Percentiles rank a stretch among this genome's conserved stretches.
Evolutionary conservation across 768 basidiomycete genomes (phyloP).

Genomic region (Leccinum disarticulatum): DNA sequence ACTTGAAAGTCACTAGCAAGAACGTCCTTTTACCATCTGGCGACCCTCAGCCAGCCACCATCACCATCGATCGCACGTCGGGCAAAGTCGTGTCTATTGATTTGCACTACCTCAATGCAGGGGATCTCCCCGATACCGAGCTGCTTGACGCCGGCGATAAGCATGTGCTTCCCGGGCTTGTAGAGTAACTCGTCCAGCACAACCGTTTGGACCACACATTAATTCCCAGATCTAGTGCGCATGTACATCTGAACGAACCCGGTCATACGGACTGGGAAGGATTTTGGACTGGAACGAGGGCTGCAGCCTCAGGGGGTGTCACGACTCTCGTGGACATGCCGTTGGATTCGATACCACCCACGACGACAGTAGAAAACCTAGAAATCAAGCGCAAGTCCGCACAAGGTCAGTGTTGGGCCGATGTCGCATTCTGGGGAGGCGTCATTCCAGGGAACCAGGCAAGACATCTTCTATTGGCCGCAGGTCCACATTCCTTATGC

Average conservation of each 20-base stretch:
- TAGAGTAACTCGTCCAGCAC: constrained; percentile 53
- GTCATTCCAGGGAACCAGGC: constrained; percentile 91
- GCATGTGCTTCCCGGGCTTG: constrained; percentile 71
- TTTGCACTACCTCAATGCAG: constrained; percentile 33
- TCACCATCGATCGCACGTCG: constrained; percentile 53
- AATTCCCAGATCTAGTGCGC: constrained; percentile 49
- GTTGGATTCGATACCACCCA: constrained; percentile 94
- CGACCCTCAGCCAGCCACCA: constrained; percentile 59
- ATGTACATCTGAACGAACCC: constrained; percentile 94
- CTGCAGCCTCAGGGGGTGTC: constrained; percentile 91
- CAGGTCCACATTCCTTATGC: not conserved
- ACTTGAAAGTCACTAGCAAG: constrained; percentile 49
- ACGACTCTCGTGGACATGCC: constrained; percentile 98
- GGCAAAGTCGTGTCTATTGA: constrained; percentile 62
- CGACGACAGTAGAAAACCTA: constrained; percentile 80
- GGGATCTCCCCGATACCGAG: constrained; percentile 26
- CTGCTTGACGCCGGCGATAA: constrained; percentile 60
- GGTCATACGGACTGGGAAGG: constrained; percentile 95
- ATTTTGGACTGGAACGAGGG: constrained; percentile 86
- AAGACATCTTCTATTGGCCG: constrained; percentile 9
- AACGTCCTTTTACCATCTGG: constrained; percentile 56
- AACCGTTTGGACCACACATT: not conserved
- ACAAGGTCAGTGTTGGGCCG: constrained; percentile 65
- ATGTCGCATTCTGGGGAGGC: constrained; percentile 84
- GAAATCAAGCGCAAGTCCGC: constrained; percentile 71